Evolutionary conservation across 1,284 basidiomycete genomes (phyloP).

Genomic region (Cryptococcus sp.): DNA sequence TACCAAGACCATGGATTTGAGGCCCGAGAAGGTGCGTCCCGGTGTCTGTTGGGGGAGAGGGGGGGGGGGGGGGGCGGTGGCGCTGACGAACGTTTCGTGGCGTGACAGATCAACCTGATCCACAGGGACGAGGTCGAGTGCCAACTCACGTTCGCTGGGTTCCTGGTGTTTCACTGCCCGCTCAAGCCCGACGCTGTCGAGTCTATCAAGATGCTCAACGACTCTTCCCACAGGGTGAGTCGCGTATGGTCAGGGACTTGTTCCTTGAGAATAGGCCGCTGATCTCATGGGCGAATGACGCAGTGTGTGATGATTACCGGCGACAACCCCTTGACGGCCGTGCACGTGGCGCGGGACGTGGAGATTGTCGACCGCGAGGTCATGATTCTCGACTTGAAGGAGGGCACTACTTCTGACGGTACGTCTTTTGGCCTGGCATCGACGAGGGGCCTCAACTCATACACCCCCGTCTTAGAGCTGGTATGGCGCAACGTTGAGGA

Average conservation of each 20-base stretch:
- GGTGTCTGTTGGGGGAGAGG: neutral
- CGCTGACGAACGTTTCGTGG: constrained; percentile 3
- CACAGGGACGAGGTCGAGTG: constrained; percentile 74
- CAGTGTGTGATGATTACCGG: constrained; percentile 97
- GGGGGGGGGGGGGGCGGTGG: neutral
- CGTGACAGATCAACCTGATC: constrained; percentile 72
- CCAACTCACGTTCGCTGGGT: constrained; percentile 74
- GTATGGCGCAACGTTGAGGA: constrained; percentile 92
- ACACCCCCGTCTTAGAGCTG: constrained; percentile 58
- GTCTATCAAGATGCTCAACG: constrained; percentile 83
- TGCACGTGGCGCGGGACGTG: constrained; percentile 88
- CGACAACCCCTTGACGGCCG: constrained; percentile 91
- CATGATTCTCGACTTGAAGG: constrained; percentile 82
- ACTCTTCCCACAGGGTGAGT: constrained; percentile 87
- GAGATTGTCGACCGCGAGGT: constrained; percentile 93
- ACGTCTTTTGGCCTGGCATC: constrained; percentile 28
- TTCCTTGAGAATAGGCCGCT: neutral
- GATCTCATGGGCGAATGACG: neutral
- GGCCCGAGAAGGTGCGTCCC: constrained; percentile 64
- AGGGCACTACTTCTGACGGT: constrained; percentile 70
- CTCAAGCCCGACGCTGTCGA: constrained; percentile 88
- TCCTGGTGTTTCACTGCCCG: constrained; percentile 94
- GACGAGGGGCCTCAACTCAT: neutral
- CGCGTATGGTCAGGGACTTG: neutral
- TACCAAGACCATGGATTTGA: constrained; percentile 70